Percentiles rank a stretch among this genome's conserved stretches.
Evolutionary conservation across 805 yeast genomes (phyloP).

Genomic region (Saccharomycopsis javanensis): DNA sequence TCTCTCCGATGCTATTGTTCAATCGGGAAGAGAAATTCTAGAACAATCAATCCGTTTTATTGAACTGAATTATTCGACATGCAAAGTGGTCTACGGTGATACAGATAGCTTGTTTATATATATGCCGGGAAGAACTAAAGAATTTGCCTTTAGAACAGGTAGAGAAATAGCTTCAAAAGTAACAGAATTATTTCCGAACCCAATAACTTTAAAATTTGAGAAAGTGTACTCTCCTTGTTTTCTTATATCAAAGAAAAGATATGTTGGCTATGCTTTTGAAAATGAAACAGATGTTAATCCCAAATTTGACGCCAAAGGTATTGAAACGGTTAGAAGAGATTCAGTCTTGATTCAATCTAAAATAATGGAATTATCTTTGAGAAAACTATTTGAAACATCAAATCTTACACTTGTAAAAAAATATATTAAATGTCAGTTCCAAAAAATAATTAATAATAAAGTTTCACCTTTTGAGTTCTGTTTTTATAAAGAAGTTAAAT

Average conservation of each 20-base stretch:
- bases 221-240: slow-evolving; percentile 87
- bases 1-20: slow-evolving; percentile 88
- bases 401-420: slow-evolving; percentile 63
- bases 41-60: slow-evolving; percentile 61
- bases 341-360: slow-evolving; percentile 90
- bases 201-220: slow-evolving; percentile 78
- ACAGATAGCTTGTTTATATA: slow-evolving; percentile 91
- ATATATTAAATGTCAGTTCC: slow-evolving; percentile 58
- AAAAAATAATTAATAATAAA: slow-evolving; percentile 50
- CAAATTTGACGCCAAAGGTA: slow-evolving; percentile 89
- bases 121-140: slow-evolving; percentile 69
- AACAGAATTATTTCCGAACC: slow-evolving; percentile 64
- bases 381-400: slow-evolving; percentile 59
- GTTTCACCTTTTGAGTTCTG: slow-evolving; percentile 75
- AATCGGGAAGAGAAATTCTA: slow-evolving; percentile 80
- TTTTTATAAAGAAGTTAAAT: slow-evolving; percentile 80
- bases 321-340: slow-evolving; percentile 89
- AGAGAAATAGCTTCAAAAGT: slow-evolving; percentile 54
- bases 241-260: slow-evolving; percentile 75
- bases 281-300: slow-evolving; percentile 44
- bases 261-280: slow-evolving; percentile 81
- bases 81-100: slow-evolving; percentile 93
- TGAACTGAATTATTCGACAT: slow-evolving; percentile 61
- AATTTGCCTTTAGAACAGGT: slow-evolving; percentile 74
- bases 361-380: slow-evolving; percentile 60